Conservation (phyloP, 1,139 yeast genomes). For the Protomyces pachydermus region DNA sequence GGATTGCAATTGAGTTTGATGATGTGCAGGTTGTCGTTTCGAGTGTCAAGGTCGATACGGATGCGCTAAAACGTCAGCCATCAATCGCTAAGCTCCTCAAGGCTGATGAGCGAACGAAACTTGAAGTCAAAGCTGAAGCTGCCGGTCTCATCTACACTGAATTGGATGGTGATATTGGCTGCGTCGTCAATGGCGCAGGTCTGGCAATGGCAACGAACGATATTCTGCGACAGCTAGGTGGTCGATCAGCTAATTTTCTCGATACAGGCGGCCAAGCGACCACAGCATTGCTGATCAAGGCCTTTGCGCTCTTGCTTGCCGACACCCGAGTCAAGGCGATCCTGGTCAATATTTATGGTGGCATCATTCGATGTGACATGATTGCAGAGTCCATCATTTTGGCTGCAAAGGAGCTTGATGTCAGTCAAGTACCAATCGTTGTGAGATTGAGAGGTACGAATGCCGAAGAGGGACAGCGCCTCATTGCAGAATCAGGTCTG, state of each 20-base stretch:
- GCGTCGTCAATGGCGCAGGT: constrained; percentile 23
- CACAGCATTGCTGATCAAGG: constrained; percentile 8
- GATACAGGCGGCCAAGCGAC: constrained; percentile 27
- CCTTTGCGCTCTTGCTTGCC: constrained; percentile 2
- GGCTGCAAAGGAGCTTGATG: constrained; percentile 16
- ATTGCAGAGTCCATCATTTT: constrained; percentile 22
- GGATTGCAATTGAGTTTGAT: background rate
- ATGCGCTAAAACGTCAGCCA: constrained; percentile 12
- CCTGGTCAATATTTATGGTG: constrained; percentile 21
- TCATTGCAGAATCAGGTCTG: constrained; percentile 13
- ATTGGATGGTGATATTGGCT: constrained; percentile 12
- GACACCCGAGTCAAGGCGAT: constrained; percentile 16
- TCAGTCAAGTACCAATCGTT: constrained; percentile 9
- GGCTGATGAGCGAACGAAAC: background rate
- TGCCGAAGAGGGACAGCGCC: constrained; percentile 6
- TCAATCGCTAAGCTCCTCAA: background rate
- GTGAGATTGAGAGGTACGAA: constrained; percentile 19
- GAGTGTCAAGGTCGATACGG: constrained; percentile 11
- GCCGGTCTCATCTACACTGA: constrained; percentile 15
- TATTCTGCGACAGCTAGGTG: constrained; percentile 3
- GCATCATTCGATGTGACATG: constrained; percentile 17
- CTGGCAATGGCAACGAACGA: constrained; percentile 26
- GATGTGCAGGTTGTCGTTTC: constrained; percentile 3
- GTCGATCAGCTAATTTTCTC: constrained; percentile 15
- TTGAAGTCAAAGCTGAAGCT: background rate